Percentiles rank a stretch among this genome's conserved stretches.
Conservation (phyloP, 2,329 filamentous ascomycete genomes). For the Exophiala bonariae region DNA sequence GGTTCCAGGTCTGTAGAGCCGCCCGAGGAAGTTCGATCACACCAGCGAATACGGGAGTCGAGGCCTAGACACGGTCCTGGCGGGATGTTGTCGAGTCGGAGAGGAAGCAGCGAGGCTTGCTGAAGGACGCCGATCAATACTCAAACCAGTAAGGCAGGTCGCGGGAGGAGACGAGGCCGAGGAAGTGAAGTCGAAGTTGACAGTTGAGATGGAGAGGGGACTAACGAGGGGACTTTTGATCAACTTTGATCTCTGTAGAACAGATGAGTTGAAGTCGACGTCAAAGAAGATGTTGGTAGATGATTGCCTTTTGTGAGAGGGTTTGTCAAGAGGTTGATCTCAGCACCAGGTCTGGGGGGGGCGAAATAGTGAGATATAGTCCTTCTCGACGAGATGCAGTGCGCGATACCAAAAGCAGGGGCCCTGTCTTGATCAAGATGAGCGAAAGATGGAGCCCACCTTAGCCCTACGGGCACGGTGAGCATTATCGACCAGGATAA, state of each 20-base stretch:
- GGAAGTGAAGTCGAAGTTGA: background rate
- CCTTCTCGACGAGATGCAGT: constrained; percentile 7
- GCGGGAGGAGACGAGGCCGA: constrained; percentile 1
- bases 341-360: constrained; percentile 16
- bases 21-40: constrained; percentile 12
- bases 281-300: background rate
- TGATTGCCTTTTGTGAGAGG: constrained; percentile 2
- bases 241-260: background rate
- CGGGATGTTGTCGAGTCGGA: constrained; percentile 1
- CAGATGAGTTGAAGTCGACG: background rate
- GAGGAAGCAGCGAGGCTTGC: constrained; percentile 25
- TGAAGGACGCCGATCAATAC: constrained; percentile 26
- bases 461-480: constrained; percentile 12
- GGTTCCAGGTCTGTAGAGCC: constrained; percentile 13
- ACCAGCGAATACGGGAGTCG: constrained; percentile 12
- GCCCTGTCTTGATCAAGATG: constrained; percentile 11
- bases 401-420: constrained; percentile 19
- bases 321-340: constrained; percentile 12
- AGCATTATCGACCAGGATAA: constrained; percentile 1
- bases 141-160: constrained; percentile 10
- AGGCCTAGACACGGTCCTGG: constrained; percentile 15
- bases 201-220: background rate
- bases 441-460: constrained; percentile 8
- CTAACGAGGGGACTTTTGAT: background rate
- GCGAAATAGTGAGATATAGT: constrained; percentile 27